A percentile compares a stretch with the other conserved stretches of the same genome.
Conservation (phyloP, 2,329 filamentous ascomycete species). For the Saccharata proteae region DNA sequence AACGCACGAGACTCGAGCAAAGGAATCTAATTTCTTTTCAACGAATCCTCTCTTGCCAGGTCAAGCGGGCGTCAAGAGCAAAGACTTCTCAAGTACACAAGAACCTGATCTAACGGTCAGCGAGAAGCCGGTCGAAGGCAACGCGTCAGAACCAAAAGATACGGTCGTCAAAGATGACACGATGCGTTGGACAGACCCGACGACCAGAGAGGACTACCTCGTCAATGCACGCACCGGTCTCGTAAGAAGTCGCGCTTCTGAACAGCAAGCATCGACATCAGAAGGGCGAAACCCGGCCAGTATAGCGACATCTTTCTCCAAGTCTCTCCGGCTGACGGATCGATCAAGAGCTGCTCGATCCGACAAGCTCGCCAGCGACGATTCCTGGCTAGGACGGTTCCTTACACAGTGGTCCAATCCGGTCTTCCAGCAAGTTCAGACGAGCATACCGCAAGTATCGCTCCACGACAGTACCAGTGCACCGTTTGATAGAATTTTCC, state of each 20-base stretch:
- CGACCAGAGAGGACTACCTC: slow-evolving; percentile 38
- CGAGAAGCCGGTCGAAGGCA: too few relatives aligned
- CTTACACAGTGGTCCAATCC: slow-evolving; percentile 63
- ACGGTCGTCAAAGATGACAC: slow-evolving; percentile 23
- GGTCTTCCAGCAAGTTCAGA: slow-evolving; percentile 47
- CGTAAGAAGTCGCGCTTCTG: slow-evolving; percentile 14
- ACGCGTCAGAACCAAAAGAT: too few relatives aligned
- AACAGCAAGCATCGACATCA: too few relatives aligned
- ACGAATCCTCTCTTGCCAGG: too few relatives aligned
- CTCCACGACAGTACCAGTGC: slow-evolving; percentile 12
- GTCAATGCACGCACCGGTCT: slow-evolving; percentile 47
- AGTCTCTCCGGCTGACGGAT: slow-evolving; percentile 20
- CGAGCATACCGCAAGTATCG: slow-evolving; percentile 27
- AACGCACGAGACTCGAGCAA: too few relatives aligned
- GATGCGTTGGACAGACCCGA: slow-evolving; percentile 49
- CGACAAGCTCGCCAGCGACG: slow-evolving; percentile 3
- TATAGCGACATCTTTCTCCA: slow-evolving; percentile 13
- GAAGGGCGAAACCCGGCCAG: slow-evolving; percentile 10
- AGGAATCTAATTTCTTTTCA: too few relatives aligned
- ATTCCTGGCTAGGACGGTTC: slow-evolving; percentile 47
- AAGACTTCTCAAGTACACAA: too few relatives aligned
- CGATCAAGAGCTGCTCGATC: slow-evolving; percentile 5
- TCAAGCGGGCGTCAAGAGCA: too few relatives aligned
- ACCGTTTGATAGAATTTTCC: slow-evolving; percentile 2
- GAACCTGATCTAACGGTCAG: too few relatives aligned